Evolutionary conservation across 331 rosid genomes (phyloP).

Genomic region (Spiraea crenata): DNA sequence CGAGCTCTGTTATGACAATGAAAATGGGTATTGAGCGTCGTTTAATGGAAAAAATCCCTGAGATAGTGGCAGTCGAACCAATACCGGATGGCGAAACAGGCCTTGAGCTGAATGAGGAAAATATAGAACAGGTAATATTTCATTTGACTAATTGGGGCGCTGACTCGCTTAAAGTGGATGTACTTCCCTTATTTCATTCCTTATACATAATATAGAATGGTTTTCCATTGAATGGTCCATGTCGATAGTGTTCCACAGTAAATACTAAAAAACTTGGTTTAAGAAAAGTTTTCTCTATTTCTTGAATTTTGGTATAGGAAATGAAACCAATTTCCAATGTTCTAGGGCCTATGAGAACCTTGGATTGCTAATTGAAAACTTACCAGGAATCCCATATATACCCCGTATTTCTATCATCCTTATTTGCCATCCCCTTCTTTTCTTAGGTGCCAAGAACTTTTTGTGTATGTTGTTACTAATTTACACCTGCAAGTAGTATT

Average conservation of each 20-base stretch:
- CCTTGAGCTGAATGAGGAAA: conserved; percentile 78
- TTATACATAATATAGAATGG: neutral
- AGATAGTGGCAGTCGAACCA: conserved; percentile 88
- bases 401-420: no score
- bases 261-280: neutral
- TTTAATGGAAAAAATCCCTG: conserved; percentile 94
- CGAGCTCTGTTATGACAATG: conserved; percentile 90
- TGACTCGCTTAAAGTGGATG: neutral
- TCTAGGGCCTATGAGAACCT: neutral
- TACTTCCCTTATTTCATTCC: neutral
- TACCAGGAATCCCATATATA: no score
- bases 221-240: conserved; percentile 1
- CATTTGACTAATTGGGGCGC: neutral
- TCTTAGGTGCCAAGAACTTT: neutral
- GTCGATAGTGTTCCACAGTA: neutral
- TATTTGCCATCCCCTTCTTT: neutral
- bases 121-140: conserved; percentile 59
- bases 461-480: neutral
- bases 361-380: neutral
- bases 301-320: neutral
- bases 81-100: conserved; percentile 79
- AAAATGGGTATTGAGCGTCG: conserved; percentile 95
- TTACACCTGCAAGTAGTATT: neutral
- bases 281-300: neutral
- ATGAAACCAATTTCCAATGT: neutral